phyloP scores from a whole-genome alignment of 139 green algal species.

The Zygnema cylindricum region DNA sequence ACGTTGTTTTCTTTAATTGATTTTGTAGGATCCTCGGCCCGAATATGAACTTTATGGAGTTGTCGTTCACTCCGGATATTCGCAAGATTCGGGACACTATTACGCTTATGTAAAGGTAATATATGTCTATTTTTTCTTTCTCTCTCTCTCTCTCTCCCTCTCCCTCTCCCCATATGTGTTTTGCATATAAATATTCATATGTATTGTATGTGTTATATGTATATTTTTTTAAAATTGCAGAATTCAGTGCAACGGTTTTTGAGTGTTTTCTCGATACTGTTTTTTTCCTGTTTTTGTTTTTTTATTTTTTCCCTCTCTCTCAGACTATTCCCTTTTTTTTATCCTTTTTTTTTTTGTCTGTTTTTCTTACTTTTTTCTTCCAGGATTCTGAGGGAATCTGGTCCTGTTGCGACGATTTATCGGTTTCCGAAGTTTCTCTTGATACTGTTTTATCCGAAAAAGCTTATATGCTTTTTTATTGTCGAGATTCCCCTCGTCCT shows the following conservation, averaged over 20 bases:
- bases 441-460: constrained; percentile 49
- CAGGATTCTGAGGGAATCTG: constrained; percentile 31
- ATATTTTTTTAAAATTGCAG: too few species aligned
- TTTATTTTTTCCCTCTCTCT: neutral
- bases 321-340: neutral
- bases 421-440: constrained; percentile 1
- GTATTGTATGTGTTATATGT: too few species aligned
- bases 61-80: constrained; percentile 85
- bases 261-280: too few species aligned
- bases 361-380: neutral
- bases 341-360: neutral
- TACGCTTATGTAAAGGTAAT: constrained; percentile 79
- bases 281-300: too few species aligned
- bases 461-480: constrained; percentile 65
- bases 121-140: neutral
- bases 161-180: too few species aligned
- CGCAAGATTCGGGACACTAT: constrained; percentile 88
- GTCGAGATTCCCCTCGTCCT: constrained; percentile 27
- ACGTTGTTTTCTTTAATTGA: neutral
- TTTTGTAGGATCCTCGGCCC: constrained; percentile 25
- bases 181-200: too few species aligned
- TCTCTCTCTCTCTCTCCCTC: neutral
- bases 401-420: constrained; percentile 52
- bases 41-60: constrained; percentile 87
- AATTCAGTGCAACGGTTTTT: too few species aligned